phyloP scores from a whole-genome alignment of 108 stramenopile species.

The Skeletonema tropicum region DNA sequence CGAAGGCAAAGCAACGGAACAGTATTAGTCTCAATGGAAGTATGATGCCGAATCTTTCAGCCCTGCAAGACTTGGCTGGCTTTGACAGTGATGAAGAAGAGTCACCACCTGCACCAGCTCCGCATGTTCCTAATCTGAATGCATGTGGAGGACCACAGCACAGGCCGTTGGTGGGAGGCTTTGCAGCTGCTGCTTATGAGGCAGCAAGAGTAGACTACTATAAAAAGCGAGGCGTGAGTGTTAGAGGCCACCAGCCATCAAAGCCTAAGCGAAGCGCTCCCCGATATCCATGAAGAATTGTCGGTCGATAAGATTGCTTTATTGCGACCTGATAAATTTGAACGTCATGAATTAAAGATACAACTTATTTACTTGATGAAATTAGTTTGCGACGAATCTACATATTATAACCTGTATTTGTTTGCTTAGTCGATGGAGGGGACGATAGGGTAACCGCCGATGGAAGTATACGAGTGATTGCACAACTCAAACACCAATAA shows the following conservation, averaged over 20 bases:
- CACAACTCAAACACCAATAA: too few species aligned
- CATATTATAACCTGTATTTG: too few species aligned
- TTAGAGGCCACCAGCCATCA: conserved; percentile 15
- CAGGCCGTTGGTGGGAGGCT: conserved; percentile 84
- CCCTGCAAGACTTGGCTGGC: conserved; percentile 64
- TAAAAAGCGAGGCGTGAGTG: conserved; percentile 20
- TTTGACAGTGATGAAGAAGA: conserved; percentile 57
- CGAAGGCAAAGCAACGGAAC: conserved; percentile 30
- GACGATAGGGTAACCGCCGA: too few species aligned
- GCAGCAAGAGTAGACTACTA: conserved; percentile 72
- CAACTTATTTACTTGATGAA: neutral
- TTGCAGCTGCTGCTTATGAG: conserved; percentile 86
- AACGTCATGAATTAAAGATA: neutral
- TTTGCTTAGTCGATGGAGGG: too few species aligned
- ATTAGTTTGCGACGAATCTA: neutral
- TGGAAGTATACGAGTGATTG: too few species aligned
- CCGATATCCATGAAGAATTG: neutral
- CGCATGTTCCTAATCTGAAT: conserved; percentile 18
- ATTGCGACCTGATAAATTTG: neutral
- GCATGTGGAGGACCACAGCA: conserved; percentile 52
- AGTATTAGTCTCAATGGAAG: conserved; percentile 41
- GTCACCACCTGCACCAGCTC: conserved; percentile 16
- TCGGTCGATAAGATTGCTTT: neutral
- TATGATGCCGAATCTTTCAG: conserved; percentile 54
- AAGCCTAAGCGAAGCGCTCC: neutral